phyloP scores from a whole-genome alignment of 116 monocot species.

The Trichopus zeylanicus region DNA sequence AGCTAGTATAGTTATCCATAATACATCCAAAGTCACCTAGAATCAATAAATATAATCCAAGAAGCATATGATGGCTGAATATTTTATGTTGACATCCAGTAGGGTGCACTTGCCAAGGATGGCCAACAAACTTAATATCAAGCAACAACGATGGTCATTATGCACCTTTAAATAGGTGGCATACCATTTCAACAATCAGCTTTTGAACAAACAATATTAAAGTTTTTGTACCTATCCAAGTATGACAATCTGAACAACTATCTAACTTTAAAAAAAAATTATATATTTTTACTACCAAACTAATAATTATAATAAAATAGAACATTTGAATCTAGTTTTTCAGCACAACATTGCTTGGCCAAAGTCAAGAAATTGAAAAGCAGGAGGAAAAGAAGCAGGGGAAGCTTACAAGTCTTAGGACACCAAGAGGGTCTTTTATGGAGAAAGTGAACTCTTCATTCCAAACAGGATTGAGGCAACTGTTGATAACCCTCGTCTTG shows the following conservation, averaged over 20 bases:
- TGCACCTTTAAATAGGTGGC: too few species aligned
- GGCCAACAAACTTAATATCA: too few species aligned
- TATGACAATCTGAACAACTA: not conserved
- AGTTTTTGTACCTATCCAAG: too few species aligned
- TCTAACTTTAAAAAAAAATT: not conserved
- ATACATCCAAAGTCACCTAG: not conserved
- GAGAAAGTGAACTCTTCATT: conserved; percentile 87
- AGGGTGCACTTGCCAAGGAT: too few species aligned
- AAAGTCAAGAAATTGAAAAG: not conserved
- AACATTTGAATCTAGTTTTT: not conserved
- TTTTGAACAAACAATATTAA: too few species aligned
- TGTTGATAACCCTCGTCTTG: conserved; percentile 92
- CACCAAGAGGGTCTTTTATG: conserved; percentile 33
- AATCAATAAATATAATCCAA: too few species aligned
- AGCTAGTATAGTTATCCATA: too few species aligned
- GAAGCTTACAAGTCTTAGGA: conserved; percentile 55
- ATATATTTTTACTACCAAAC: not conserved
- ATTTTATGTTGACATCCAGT: too few species aligned
- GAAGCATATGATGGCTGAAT: too few species aligned
- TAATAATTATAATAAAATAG: not conserved
- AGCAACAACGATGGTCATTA: too few species aligned
- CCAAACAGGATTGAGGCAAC: conserved; percentile 92
- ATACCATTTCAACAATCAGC: too few species aligned
- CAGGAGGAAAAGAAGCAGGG: not conserved
- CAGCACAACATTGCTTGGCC: not conserved